Conservation (phyloP, 1,139 yeast genomes). For the Candida tropicalis region DNA sequence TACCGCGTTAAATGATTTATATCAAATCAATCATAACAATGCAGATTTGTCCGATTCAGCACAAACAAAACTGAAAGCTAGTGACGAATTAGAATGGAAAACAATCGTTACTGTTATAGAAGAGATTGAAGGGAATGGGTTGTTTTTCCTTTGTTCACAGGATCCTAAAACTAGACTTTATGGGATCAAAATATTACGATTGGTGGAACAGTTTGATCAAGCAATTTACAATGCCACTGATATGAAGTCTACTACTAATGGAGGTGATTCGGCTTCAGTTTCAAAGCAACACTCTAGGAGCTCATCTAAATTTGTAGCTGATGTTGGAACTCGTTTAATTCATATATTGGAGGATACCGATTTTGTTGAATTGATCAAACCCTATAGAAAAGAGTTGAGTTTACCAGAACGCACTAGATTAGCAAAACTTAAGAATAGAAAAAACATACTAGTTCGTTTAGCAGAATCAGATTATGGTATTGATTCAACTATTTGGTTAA, state of each 20-base stretch:
- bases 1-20: slow-evolving; percentile 46
- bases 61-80: slow-evolving; percentile 32
- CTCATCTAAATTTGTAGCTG: slow-evolving; percentile 77
- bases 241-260: slow-evolving; percentile 5
- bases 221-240: slow-evolving; percentile 63
- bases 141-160: slow-evolving; percentile 88
- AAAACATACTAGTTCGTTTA: slow-evolving; percentile 66
- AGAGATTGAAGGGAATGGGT: slow-evolving; percentile 94
- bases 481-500: slow-evolving; percentile 93
- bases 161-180: slow-evolving; percentile 73
- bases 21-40: slow-evolving; percentile 44
- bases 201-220: slow-evolving; percentile 83
- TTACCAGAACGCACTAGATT: slow-evolving; percentile 80
- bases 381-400: slow-evolving; percentile 65
- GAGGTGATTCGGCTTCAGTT: slow-evolving; percentile 8
- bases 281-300: slow-evolving; percentile 56
- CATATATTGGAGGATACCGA: slow-evolving; percentile 75
- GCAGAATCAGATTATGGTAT: slow-evolving; percentile 95
- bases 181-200: slow-evolving; percentile 72
- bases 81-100: slow-evolving; percentile 77
- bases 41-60: slow-evolving; percentile 33
- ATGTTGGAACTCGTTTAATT: slow-evolving; percentile 75
- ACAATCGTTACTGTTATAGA: slow-evolving; percentile 82
- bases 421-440: slow-evolving; percentile 61
- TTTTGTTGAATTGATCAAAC: slow-evolving; percentile 62